Conservation (phyloP, 805 yeast species). For the Pichia exigua region DNA sequence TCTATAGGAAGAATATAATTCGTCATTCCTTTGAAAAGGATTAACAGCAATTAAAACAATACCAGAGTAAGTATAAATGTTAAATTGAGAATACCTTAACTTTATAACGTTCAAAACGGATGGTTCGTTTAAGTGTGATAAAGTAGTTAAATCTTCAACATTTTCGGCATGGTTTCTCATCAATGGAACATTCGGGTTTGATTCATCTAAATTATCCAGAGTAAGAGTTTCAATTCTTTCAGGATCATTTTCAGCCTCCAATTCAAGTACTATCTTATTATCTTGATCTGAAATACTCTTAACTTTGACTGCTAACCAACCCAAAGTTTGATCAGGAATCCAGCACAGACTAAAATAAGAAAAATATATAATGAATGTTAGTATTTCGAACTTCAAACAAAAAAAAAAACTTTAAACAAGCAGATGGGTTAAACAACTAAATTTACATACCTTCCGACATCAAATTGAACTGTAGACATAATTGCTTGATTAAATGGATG, state of each 20-base stretch:
- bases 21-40: slow-evolving; percentile 90
- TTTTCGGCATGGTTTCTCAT: slow-evolving; percentile 90
- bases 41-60: slow-evolving; percentile 93
- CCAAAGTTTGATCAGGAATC: slow-evolving; percentile 66
- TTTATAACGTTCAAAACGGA: slow-evolving; percentile 92
- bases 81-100: slow-evolving; percentile 79
- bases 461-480: slow-evolving; percentile 8
- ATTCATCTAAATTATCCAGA: slow-evolving; percentile 41
- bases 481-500: background rate
- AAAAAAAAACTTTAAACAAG: background rate
- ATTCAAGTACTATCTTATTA: slow-evolving; percentile 40
- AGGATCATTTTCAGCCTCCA: slow-evolving; percentile 41
- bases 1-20: slow-evolving; percentile 82
- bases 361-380: background rate
- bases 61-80: slow-evolving; percentile 93
- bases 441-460: slow-evolving; percentile 9
- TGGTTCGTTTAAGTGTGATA: slow-evolving; percentile 92
- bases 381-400: background rate
- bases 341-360: slow-evolving; percentile 53
- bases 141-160: slow-evolving; percentile 86
- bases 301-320: slow-evolving; percentile 71
- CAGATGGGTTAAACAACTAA: background rate
- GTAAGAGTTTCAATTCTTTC: slow-evolving; percentile 42
- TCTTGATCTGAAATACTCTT: slow-evolving; percentile 34
- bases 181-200: slow-evolving; percentile 58